phyloP scores from a whole-genome alignment of 2,329 filamentous ascomycete species.

The Pseudogymnoascus sp. region DNA sequence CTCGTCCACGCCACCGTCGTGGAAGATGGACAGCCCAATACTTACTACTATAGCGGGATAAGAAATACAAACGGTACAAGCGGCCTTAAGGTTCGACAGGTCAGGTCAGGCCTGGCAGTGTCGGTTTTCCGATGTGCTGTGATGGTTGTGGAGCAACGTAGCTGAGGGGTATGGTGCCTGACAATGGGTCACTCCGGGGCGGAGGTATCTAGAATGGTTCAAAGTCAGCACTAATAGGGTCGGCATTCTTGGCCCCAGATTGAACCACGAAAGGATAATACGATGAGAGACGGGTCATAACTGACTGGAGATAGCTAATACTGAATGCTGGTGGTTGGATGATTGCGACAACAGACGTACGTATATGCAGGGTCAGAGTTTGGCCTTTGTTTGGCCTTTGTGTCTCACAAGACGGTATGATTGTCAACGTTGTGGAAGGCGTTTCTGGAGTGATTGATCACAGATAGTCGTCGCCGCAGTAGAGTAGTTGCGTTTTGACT shows the following conservation, averaged over 20 bases:
- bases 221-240: not conserved
- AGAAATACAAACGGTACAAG: not conserved
- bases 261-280: not conserved
- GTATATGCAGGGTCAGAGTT: not conserved
- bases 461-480: not conserved
- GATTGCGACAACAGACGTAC: conserved; percentile 3
- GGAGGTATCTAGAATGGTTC: not conserved
- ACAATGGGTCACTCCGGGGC: not conserved
- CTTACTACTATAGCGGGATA: not conserved
- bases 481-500: conserved; percentile 4
- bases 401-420: not conserved
- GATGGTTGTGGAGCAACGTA: not conserved
- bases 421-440: not conserved
- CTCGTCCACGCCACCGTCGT: not conserved
- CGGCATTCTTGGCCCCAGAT: not conserved
- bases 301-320: not conserved
- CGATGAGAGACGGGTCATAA: not conserved
- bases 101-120: not conserved
- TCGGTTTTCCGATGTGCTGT: not conserved
- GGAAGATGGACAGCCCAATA: not conserved
- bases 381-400: not conserved
- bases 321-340: not conserved
- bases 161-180: not conserved
- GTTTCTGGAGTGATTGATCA: conserved; percentile 6
- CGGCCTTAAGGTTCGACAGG: not conserved